Base-by-base conservation (phyloP, 768 basidiomycete species). In the Tylopilus cervinicoccineus region DNA sequence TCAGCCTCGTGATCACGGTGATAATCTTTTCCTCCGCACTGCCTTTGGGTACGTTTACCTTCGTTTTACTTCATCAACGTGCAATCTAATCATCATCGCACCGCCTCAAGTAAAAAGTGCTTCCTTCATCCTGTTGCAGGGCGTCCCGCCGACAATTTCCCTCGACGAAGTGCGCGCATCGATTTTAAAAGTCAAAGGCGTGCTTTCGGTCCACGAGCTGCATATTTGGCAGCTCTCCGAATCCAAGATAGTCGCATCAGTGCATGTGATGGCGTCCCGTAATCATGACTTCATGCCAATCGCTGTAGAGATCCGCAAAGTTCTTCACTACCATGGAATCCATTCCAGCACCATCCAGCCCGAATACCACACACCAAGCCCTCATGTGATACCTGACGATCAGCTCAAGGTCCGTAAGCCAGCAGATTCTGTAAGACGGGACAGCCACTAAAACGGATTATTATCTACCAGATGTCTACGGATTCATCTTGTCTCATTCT, bases 151-250 rank as follows among this genome's bases (percentile, higher is more conserved):
- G 2, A 86, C 84, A 19, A 79, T 99, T 24, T 93, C 92, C 1
- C 75, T 98, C 19, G 93, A 95, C n/a, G 81, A 85, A 55, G 87
- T 98, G 17, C 82, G 86, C 38, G 69, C 74, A n/a, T 82, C 87
- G 5, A 95, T 99, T 48, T 73, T 88, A 13, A 72, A 71, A 4
- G 88, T 97, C 22, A 77, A 86, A 4, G 95, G 96, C 40, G 96
- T 88, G 22, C 67, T 80, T 47, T 82, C 82, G 13, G 73, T 98
- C 24, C 96, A 98, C 60, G 92, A 97, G 63, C 76, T 99, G 23
- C 96, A 99, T 69, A 82, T 98, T 45, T 99, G 96, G 96, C 93
- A 95, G 61, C 79, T 99, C 40, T 94, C 92, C 10, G 96, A 99
- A 70, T 83, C 80, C 48, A 97, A 96, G 65, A 83, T 93, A 46